Evolutionary conservation across 345 rosid genomes (phyloP), one percentile per base, ranked within the genome.

Genomic region (Psidium friedrichsthalianum): DNA sequence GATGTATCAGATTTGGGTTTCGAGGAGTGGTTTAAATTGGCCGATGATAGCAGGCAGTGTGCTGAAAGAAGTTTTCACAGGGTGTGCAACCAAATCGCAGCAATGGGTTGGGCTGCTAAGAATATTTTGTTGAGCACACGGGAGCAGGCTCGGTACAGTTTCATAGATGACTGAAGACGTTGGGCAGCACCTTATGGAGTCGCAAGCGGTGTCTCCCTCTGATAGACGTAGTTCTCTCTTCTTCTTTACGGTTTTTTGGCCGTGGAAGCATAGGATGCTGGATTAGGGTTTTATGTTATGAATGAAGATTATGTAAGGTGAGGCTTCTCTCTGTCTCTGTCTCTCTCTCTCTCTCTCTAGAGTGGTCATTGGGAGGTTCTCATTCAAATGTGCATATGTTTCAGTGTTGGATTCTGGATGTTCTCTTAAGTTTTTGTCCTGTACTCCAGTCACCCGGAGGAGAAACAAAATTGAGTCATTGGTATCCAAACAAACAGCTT

Each of bases 141-240:
- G 84, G 99, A 94, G 89, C 98, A 93, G 83, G 88, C 87, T 21
- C 86, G 93, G 83, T 96, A 95, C 88, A 90, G 90, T 86, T 94
- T 91, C 74, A 89, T 92, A 56, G 92, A 91, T 88, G 94, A 93
- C 85, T 91, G 88, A 92, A 90, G 61, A 57, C 42, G 29, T 51
- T 22, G 12, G 40, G 83, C 10, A 6, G 78, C 47, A 32, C 44
- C 78, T 69, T 64, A 16, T 36, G 24, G 76, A 16, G 0, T 64
- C 36, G 13, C 78, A 4, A 0, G 12, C 3, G 13, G 13, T 32
- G 44, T 69, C 78, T 69, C 44, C 44, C 47, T 18, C 44, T 32
- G 13, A 32, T 69, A 8, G 24, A 69, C 1, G 32, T 64, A 32
- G 78, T 44, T 64, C 12, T 32, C n/a, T n/a, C n/a, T 16, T 32